Evolutionary conservation across 108 stramenopile genomes (phyloP).

Genomic region (Bacterosira constricta): DNA sequence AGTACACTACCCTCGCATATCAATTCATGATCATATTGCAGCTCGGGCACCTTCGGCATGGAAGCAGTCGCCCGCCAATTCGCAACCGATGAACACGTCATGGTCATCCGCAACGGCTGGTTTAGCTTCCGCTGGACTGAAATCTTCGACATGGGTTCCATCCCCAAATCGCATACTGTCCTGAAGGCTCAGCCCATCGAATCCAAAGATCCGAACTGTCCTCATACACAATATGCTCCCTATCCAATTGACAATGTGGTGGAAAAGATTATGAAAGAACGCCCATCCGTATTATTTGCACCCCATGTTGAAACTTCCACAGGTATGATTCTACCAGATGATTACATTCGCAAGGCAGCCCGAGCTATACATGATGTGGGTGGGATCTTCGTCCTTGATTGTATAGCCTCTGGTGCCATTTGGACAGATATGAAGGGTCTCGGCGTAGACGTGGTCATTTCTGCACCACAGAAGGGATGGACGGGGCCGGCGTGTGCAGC

Average conservation of each 20-base stretch:
- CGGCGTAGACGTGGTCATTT: constrained; percentile 89
- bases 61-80: constrained; percentile 93
- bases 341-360: constrained; percentile 84
- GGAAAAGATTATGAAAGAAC: constrained; percentile 73
- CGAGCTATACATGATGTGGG: constrained; percentile 86
- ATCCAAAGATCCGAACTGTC: constrained; percentile 34
- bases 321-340: constrained; percentile 91
- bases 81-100: constrained; percentile 88
- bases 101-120: constrained; percentile 94
- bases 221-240: constrained; percentile 76
- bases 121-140: constrained; percentile 94
- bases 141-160: constrained; percentile 89
- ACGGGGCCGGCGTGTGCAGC: constrained; percentile 91
- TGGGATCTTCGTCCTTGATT: constrained; percentile 91
- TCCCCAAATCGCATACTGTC: constrained; percentile 81
- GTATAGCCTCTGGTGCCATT: constrained; percentile 89
- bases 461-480: constrained; percentile 96
- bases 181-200: constrained; percentile 75
- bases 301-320: constrained; percentile 94
- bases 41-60: constrained; percentile 89
- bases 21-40: background rate
- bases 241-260: constrained; percentile 89
- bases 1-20: background rate
- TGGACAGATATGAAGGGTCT: constrained; percentile 95
- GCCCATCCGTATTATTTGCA: constrained; percentile 85